A percentile compares a stretch with the other conserved stretches of the same genome.
Evolutionary conservation across 257 asterid genomes (phyloP).

Genomic region (Penstemon eatonii): DNA sequence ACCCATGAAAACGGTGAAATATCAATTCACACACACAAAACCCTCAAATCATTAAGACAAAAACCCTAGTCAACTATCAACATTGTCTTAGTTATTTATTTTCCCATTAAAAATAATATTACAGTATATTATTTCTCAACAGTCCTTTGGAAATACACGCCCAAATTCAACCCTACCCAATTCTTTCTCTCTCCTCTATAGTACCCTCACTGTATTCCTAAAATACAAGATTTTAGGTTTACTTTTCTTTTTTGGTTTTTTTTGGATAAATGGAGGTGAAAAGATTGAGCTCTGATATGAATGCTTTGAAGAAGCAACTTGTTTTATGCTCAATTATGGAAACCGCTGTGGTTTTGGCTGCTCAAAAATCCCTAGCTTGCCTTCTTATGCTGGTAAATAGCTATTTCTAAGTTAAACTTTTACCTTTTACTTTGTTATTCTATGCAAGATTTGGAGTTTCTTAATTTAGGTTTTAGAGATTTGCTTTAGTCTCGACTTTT

Average conservation of each 20-base stretch:
- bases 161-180: slow-evolving; percentile 52
- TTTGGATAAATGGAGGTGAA: slow-evolving; percentile 57
- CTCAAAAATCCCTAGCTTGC: slow-evolving; percentile 59
- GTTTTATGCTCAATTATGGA: slow-evolving; percentile 44
- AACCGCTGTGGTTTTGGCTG: slow-evolving; percentile 48
- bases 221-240: slow-evolving; percentile 17
- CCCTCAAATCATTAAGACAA: no score
- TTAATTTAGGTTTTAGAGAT: slow-evolving; percentile 26
- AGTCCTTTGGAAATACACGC: background rate
- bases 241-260: background rate
- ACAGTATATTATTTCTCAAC: no score
- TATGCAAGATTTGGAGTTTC: slow-evolving; percentile 20
- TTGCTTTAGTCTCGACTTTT: slow-evolving; percentile 25
- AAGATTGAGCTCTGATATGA: slow-evolving; percentile 47
- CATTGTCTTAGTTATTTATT: no score
- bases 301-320: slow-evolving; percentile 38
- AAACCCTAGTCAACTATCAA: no score
- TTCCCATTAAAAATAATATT: no score
- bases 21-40: background rate
- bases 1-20: background rate
- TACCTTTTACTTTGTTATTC: background rate
- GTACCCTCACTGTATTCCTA: slow-evolving; percentile 13
- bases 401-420: slow-evolving; percentile 2
- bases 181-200: slow-evolving; percentile 28
- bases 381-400: slow-evolving; percentile 60